Evolutionary conservation across 1,139 yeast species (phyloP).

Genomic region (Candida sanyaensis): DNA sequence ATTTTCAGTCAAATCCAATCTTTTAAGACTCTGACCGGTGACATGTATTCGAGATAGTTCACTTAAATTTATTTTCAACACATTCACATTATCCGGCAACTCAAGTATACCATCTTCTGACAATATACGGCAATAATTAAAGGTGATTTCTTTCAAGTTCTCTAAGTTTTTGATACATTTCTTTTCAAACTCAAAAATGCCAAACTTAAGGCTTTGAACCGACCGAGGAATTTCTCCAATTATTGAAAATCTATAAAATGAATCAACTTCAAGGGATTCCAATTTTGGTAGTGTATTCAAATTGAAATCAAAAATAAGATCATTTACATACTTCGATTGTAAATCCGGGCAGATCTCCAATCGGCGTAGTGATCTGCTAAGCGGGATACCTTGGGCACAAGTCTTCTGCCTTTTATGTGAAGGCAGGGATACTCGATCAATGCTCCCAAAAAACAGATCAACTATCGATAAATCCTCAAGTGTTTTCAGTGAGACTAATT

Average conservation of each 20-base stretch:
- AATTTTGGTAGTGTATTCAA: background rate
- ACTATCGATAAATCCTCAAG: background rate
- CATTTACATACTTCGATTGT: too few relatives aligned
- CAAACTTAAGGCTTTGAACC: background rate
- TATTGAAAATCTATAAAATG: background rate
- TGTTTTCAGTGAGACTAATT: background rate
- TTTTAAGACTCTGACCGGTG: background rate
- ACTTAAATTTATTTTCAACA: background rate
- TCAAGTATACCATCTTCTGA: background rate
- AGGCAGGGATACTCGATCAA: too few relatives aligned
- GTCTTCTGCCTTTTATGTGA: background rate
- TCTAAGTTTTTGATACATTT: too few relatives aligned
- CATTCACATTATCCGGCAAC: background rate
- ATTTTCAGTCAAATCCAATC: background rate
- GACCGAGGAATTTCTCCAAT: background rate
- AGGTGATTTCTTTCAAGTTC: too few relatives aligned
- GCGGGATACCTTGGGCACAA: background rate
- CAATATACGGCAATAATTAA: background rate
- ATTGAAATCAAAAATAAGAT: background rate
- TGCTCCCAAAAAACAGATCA: background rate
- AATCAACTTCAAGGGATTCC: background rate
- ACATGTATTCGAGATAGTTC: background rate
- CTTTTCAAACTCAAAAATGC: too few relatives aligned
- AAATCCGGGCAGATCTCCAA: background rate
- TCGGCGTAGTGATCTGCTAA: background rate